Conservation (phyloP, 2,329 filamentous ascomycete genomes). For the Ceratocystis destructans region DNA sequence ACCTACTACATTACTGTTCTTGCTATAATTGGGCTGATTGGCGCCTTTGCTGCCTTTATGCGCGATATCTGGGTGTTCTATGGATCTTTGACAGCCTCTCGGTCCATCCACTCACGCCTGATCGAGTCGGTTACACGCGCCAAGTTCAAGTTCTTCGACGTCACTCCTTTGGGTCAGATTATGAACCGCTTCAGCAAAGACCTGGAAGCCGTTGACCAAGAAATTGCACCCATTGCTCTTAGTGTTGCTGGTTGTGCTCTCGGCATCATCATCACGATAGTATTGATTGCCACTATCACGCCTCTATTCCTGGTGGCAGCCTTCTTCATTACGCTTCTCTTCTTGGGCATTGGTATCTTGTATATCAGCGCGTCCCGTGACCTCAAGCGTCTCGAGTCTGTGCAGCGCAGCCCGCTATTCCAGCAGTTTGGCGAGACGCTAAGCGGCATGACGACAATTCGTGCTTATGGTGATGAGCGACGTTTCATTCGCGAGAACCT, state of each 20-base stretch:
- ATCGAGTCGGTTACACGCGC: conserved; percentile 71
- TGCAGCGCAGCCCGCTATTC: conserved; percentile 87
- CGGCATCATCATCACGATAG: conserved; percentile 67
- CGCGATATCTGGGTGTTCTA: conserved; percentile 84
- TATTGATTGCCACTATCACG: conserved; percentile 76
- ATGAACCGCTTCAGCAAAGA: conserved; percentile 99
- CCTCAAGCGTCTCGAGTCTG: conserved; percentile 84
- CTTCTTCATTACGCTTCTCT: conserved; percentile 69
- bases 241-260: conserved; percentile 51
- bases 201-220: conserved; percentile 85
- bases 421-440: conserved; percentile 97
- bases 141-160: conserved; percentile 95
- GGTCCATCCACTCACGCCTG: conserved; percentile 64
- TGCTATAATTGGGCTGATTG: conserved; percentile 61
- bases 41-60: conserved; percentile 66
- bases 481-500: conserved; percentile 91
- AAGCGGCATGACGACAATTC: conserved; percentile 87
- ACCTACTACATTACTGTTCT: conserved; percentile 76
- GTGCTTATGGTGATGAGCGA: conserved; percentile 86
- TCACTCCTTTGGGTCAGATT: conserved; percentile 84
- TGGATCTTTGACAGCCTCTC: conserved; percentile 79
- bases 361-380: conserved; percentile 91
- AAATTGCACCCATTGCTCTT: conserved; percentile 85
- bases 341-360: conserved; percentile 69
- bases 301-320: conserved; percentile 82